phyloP scores from a whole-genome alignment of 129 eudicot species.

The Deinandra increscens region DNA sequence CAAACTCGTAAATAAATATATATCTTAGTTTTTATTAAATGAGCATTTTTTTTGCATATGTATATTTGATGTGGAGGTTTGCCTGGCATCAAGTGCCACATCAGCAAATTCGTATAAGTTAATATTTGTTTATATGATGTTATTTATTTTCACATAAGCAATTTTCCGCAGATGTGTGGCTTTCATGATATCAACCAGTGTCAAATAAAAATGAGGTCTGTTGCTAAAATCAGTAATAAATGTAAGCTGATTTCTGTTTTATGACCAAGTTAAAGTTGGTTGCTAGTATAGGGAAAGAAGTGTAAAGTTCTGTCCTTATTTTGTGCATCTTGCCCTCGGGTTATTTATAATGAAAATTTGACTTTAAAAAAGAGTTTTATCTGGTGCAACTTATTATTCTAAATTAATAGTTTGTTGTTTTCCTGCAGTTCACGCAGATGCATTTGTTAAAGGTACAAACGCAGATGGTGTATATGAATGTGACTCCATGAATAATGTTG shows the following conservation, averaged over 20 bases:
- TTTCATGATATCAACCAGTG: background rate
- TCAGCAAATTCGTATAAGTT: background rate
- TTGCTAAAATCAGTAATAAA: background rate
- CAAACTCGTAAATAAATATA: background rate
- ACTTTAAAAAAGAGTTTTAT: background rate
- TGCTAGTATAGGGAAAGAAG: background rate
- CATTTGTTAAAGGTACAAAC: slow-evolving; percentile 77
- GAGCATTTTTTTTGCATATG: slow-evolving; percentile 9
- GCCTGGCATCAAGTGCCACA: background rate
- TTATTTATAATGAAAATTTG: background rate
- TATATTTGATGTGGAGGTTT: background rate
- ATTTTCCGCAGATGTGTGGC: background rate
- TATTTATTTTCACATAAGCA: background rate
- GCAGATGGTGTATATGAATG: slow-evolving; percentile 61
- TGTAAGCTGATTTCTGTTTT: background rate
- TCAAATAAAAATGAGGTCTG: background rate
- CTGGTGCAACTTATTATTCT: background rate
- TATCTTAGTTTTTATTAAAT: background rate
- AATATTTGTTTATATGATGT: background rate
- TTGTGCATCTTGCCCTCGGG: background rate
- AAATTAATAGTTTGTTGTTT: background rate
- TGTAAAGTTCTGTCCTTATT: background rate
- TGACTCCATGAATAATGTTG: slow-evolving; percentile 47
- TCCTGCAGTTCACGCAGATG: slow-evolving; percentile 81
- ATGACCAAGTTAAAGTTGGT: background rate